Conservation (phyloP, 805 yeast species). For the Sugiyamaella mastotermitis region DNA sequence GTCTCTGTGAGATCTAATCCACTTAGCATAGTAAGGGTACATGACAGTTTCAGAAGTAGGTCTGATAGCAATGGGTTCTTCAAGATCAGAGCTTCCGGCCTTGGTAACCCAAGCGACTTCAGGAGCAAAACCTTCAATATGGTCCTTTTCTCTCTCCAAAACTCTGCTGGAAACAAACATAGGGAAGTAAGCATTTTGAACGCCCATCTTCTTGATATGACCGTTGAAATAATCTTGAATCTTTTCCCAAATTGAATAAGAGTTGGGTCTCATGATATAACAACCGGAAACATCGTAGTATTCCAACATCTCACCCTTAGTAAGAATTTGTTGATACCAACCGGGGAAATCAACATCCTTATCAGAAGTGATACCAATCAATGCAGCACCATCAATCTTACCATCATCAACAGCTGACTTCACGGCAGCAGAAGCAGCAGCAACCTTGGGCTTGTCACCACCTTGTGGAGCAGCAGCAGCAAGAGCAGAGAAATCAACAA, state of each 20-base stretch:
- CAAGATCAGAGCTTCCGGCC: constrained; percentile 91
- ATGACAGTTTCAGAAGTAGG: constrained; percentile 99
- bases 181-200: constrained; percentile 94
- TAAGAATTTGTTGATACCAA: constrained; percentile 95
- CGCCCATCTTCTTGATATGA: constrained; percentile 81
- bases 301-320: constrained; percentile 97
- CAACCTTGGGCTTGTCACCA: constrained; percentile 27
- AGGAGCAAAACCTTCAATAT: constrained; percentile 98
- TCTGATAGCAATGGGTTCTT: constrained; percentile 97
- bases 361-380: constrained; percentile 94
- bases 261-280: constrained; percentile 93
- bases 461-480: constrained; percentile 34
- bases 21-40: constrained; percentile 98
- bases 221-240: constrained; percentile 84
- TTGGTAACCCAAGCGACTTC: constrained; percentile 99
- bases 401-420: constrained; percentile 32
- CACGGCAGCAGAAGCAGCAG: constrained; percentile 26
- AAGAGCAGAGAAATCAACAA: constrained; percentile 30
- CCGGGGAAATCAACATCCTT: constrained; percentile 88
- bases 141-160: constrained; percentile 96
- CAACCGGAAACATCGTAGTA: constrained; percentile 99
- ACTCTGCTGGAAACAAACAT: constrained; percentile 94
- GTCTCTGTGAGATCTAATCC: constrained; percentile 98
- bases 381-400: constrained; percentile 73
- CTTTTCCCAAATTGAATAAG: constrained; percentile 90